phyloP scores from a whole-genome alignment of 108 stramenopile species.

The Discostella stelligeroides region DNA sequence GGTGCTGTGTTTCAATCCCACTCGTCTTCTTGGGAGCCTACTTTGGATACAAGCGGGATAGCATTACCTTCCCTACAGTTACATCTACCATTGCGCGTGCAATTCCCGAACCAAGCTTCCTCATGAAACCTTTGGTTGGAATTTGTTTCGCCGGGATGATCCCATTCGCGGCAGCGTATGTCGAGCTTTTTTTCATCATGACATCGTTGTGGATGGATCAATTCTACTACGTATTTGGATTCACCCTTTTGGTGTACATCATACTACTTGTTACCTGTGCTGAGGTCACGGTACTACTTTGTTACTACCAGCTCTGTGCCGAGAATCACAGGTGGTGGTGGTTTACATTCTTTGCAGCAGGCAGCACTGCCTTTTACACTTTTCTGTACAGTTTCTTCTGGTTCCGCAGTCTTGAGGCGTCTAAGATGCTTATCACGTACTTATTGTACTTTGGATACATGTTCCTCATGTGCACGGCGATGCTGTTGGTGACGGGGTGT shows the following conservation, averaged over 20 bases:
- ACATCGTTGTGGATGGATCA: constrained; percentile 98
- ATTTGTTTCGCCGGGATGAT: constrained; percentile 89
- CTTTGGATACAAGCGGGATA: constrained; percentile 96
- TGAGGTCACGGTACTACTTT: constrained; percentile 95
- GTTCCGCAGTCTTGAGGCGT: constrained; percentile 90
- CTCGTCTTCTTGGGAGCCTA: constrained; percentile 98
- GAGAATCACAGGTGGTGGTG: constrained; percentile 99
- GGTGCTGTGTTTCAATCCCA: constrained; percentile 97
- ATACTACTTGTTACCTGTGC: constrained; percentile 96
- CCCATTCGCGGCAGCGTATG: constrained; percentile 97
- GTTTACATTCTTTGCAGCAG: constrained; percentile 94
- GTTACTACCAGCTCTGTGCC: constrained; percentile 98
- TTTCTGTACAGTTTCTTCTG: constrained; percentile 93
- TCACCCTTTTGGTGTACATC: constrained; percentile 93
- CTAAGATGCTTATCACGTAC: constrained; percentile 95
- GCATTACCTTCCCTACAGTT: constrained; percentile 84
- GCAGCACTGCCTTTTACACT: constrained; percentile 91
- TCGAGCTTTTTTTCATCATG: constrained; percentile 99
- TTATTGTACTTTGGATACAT: constrained; percentile 99
- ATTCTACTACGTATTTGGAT: constrained; percentile 99
- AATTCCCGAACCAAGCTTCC: constrained; percentile 87
- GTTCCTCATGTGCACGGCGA: constrained; percentile 86
- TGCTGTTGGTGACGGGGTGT: constrained; percentile 92
- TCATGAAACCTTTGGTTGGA: constrained; percentile 81
- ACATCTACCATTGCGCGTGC: constrained; percentile 91